A percentile compares a stretch with the other conserved stretches of the same genome.
phyloP scores from a whole-genome alignment of 306 rosid genomes.

The Citrullus mucosospermus region DNA sequence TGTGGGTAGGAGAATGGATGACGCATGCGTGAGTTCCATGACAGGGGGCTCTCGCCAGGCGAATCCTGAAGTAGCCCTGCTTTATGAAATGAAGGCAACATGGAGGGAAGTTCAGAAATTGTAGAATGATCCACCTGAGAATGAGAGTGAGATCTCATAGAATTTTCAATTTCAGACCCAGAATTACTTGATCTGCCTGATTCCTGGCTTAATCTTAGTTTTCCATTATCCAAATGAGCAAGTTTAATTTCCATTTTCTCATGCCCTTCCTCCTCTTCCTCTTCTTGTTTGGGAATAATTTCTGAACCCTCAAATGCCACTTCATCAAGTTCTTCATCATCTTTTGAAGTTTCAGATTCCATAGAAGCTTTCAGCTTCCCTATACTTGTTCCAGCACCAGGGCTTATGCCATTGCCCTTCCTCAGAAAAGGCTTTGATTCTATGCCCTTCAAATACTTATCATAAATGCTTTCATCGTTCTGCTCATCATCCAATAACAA shows the following conservation, averaged over 20 bases:
- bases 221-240: conserved; percentile 44
- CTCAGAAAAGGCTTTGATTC: conserved; percentile 52
- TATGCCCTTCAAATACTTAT: conserved; percentile 25
- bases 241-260: conserved; percentile 40
- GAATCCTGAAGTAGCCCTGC: conserved; percentile 69
- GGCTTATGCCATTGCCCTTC: conserved; percentile 50
- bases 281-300: conserved; percentile 44
- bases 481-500: conserved; percentile 58
- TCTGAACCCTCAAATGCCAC: conserved; percentile 47
- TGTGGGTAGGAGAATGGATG: conserved; percentile 72
- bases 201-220: conserved; percentile 47
- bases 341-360: conserved; percentile 31
- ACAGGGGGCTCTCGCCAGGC: conserved; percentile 79
- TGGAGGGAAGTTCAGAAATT: conserved; percentile 46
- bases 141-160: conserved; percentile 49
- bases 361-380: conserved; percentile 51
- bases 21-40: conserved; percentile 69
- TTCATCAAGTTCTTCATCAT: conserved; percentile 57
- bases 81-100: conserved; percentile 41
- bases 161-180: conserved; percentile 66
- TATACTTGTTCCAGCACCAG: conserved; percentile 34
- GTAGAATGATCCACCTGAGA: conserved; percentile 60
- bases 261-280: conserved; percentile 28
- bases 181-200: conserved; percentile 62
- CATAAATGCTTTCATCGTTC: conserved; percentile 32